Base-by-base conservation (phyloP, 345 rosid genomes). In the Populus deltoides region DNA sequence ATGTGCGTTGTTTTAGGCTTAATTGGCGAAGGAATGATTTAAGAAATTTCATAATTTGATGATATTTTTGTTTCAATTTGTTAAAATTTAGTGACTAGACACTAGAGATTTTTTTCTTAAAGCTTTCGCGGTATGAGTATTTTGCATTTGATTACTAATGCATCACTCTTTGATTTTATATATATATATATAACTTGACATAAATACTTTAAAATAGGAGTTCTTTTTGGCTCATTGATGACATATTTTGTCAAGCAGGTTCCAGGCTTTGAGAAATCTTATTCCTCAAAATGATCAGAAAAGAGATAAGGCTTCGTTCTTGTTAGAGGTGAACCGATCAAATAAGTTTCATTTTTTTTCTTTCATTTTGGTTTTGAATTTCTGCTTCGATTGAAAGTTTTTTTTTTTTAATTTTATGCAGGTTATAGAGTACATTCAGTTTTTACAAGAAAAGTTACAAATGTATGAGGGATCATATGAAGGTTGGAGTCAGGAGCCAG, bases 361-460 rank as follows among this genome's bases (percentile, higher is more conserved):
- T 25, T 10, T 11, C 15, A 20, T 36, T n/a, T 36, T 38, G 13
- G 20, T 55, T 71, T 73, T 72, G 2, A 12, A 20, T 11, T 24
- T 57, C 69, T 68, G 13, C 9, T 33, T 25, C 51, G 2, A 27
- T 41, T 59, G 39, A 71, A 45, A 1, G 1, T 51, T 27, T 57
- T 25, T 43, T 25, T 43, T 5, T n/a, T 27, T 5, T n/a, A 13
- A 47, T 73, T 20, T 41, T 61, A 9, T 78, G 77, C 82, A 82
- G 85, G 85, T 82, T 24, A 75, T 82, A 82, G 85, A 79, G 77
- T 82, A 82, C 80, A 75, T 82, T 33, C 85, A 82, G 79, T 82
- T 78, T 66, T 68, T 82, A 71, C 82, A 78, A 69, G 85, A 71
- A 59, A 78, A 79, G 51, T 66, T 82, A 36, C 85, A 75, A 25